These are phyloP conservation scores for Penicillium sp. DNA, from an alignment of 2,329 filamentous ascomycete genomes.

Conservation along the genomic window DNA sequence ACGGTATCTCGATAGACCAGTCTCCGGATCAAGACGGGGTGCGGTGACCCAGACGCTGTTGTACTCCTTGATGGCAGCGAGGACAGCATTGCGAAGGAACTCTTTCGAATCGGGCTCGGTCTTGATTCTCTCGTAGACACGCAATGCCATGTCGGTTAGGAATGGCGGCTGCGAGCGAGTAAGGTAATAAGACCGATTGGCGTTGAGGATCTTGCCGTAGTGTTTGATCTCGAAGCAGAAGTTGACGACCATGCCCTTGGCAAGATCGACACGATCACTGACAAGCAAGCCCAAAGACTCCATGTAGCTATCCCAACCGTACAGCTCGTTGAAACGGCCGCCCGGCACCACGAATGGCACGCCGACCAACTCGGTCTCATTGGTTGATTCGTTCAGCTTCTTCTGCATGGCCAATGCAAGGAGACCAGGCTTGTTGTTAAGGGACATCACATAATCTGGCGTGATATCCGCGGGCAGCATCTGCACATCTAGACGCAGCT, in stretches of 20 bases:
- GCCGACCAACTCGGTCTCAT: slow-evolving; percentile 68
- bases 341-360: slow-evolving; percentile 96
- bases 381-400: slow-evolving; percentile 61
- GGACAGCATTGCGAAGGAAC: slow-evolving; percentile 72
- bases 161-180: slow-evolving; percentile 93
- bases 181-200: slow-evolving; percentile 93
- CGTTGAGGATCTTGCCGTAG: slow-evolving; percentile 97
- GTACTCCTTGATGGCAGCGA: slow-evolving; percentile 96
- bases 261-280: slow-evolving; percentile 78
- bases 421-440: slow-evolving; percentile 84
- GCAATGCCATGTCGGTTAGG: slow-evolving; percentile 92
- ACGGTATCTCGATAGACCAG: slow-evolving; percentile 78
- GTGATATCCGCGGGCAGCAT: slow-evolving; percentile 69
- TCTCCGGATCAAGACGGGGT: slow-evolving; percentile 71
- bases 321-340: slow-evolving; percentile 95
- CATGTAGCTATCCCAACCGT: slow-evolving; percentile 99
- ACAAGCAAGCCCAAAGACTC: slow-evolving; percentile 84
- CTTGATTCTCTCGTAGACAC: slow-evolving; percentile 90
- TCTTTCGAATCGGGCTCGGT: slow-evolving; percentile 74
- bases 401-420: slow-evolving; percentile 87
- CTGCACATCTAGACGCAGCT: slow-evolving; percentile 82
- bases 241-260: slow-evolving; percentile 91
- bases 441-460: slow-evolving; percentile 71
- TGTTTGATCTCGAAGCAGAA: slow-evolving; percentile 98
- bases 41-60: slow-evolving; percentile 79